Evolutionary conservation across 1,284 basidiomycete genomes (phyloP).

Genomic region (Trametes hirsuta): DNA sequence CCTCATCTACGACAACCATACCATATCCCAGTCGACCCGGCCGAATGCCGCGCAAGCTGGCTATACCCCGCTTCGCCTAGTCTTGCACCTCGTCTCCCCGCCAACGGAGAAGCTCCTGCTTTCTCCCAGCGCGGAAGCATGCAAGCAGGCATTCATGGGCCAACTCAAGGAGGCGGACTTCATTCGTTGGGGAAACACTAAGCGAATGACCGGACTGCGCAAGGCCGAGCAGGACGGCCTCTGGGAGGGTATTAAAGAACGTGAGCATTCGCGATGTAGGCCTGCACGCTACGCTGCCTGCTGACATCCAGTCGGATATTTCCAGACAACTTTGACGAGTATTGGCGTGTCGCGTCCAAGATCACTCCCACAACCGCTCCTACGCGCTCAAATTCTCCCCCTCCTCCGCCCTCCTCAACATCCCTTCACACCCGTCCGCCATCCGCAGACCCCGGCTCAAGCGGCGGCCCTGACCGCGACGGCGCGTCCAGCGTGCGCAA

Average conservation of each 20-base stretch:
- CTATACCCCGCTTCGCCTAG: slow-evolving; percentile 69
- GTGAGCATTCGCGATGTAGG: slow-evolving; percentile 49
- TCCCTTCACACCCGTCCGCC: slow-evolving; percentile 68
- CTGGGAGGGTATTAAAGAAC: slow-evolving; percentile 92
- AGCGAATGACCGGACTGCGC: slow-evolving; percentile 85
- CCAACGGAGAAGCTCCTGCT: slow-evolving; percentile 85
- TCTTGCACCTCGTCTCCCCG: slow-evolving; percentile 84
- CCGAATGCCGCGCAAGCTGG: slow-evolving; percentile 46
- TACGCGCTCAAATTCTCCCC: slow-evolving; percentile 55
- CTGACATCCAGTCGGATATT: background rate
- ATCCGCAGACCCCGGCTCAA: slow-evolving; percentile 60
- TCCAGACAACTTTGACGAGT: slow-evolving; percentile 92
- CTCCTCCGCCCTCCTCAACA: slow-evolving; percentile 51
- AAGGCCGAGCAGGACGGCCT: slow-evolving; percentile 91
- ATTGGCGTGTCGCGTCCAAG: slow-evolving; percentile 89
- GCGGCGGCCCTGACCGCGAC: slow-evolving; percentile 59
- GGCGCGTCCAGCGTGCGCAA: slow-evolving; percentile 85
- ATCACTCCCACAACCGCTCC: slow-evolving; percentile 71
- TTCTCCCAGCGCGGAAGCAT: slow-evolving; percentile 76
- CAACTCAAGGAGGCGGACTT: slow-evolving; percentile 96
- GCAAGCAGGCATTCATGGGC: slow-evolving; percentile 91
- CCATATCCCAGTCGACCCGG: slow-evolving; percentile 61
- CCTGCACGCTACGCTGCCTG: background rate
- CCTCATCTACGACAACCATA: slow-evolving; percentile 85
- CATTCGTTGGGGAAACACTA: slow-evolving; percentile 92